Evolutionary conservation across 2,329 filamentous ascomycete species (phyloP).

Genomic region (Hypoxylon sp.): DNA sequence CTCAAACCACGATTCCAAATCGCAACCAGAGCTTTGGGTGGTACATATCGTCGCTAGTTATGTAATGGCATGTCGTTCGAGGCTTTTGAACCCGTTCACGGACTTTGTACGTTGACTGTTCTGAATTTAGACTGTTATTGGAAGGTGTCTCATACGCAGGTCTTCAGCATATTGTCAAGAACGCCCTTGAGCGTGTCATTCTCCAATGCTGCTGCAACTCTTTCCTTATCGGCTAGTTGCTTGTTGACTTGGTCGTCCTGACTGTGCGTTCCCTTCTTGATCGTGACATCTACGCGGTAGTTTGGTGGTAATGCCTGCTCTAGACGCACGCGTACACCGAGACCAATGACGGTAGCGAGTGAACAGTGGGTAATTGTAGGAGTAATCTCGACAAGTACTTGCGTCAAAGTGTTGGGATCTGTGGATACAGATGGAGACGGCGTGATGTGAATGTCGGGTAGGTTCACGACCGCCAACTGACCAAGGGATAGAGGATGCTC

Average conservation of each 20-base stretch:
- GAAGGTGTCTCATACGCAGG: constrained; percentile 70
- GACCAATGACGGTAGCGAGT: constrained; percentile 93
- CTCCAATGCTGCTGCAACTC: constrained; percentile 93
- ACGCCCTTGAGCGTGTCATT: constrained; percentile 92
- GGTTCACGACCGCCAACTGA: constrained; percentile 92
- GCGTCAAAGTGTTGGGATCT: constrained; percentile 72
- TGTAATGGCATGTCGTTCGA: constrained; percentile 4
- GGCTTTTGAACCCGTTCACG: neutral
- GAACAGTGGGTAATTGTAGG: constrained; percentile 98
- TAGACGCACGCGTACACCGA: constrained; percentile 91
- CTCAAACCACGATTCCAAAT: constrained; percentile 25
- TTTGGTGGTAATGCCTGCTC: constrained; percentile 92
- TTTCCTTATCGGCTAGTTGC: constrained; percentile 95
- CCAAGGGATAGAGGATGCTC: constrained; percentile 96
- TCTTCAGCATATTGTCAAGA: constrained; percentile 93
- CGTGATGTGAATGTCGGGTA: constrained; percentile 90
- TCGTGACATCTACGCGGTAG: constrained; percentile 91
- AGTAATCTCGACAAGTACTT: constrained; percentile 89
- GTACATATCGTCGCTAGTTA: constrained; percentile 1
- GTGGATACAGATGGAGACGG: constrained; percentile 73
- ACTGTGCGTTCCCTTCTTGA: constrained; percentile 96
- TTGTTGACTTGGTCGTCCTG: constrained; percentile 97
- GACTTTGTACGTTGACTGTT: constrained; percentile 16
- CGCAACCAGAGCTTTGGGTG: constrained; percentile 4
- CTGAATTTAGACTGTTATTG: constrained; percentile 5